Evolutionary conservation across 179 eudicot species (phyloP), one percentile per base, ranked within the genome.

Genomic region (Silene noctiflora): DNA sequence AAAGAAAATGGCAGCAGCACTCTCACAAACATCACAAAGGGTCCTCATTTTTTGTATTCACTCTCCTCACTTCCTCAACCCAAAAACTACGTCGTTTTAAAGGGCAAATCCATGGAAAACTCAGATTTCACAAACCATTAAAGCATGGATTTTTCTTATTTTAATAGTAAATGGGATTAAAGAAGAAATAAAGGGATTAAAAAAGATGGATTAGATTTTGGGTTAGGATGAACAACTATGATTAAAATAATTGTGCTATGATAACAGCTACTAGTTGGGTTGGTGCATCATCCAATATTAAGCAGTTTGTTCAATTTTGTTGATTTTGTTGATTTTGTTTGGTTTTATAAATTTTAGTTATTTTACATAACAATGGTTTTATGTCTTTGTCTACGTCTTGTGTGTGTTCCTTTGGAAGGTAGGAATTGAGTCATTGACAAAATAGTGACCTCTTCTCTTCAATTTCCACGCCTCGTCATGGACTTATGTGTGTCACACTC

Each of bases 11-110:
- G 97, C 98, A 21, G 91, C 95, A 56, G 98, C 98, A 79, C 88
- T 83, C 67, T 93, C 97, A 74, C 98, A 93, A 24, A 85, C 93
- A 71, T 93, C 98, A 75, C 98, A 93, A 21, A 93, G 82, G 12
- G 95, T 91, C 77, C 97, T 86, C 98, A 93, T 93, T 39, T 39
- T 11, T 39, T 39, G n/a, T n/a, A n/a, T 9, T 25, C 66, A 21
- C 25, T 14, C 29, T 12, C 27, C 21, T 5, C 25, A 4, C 59
- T 13, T 20, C 42, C 56, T 13, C 59, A 25, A 9, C 16, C 29
- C 53, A 35, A 24, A 22, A 66, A 39, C 35, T 22, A 71, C 39
- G 33, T 25, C 59, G 24, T 53, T 72, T 72, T 72, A 33, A 56
- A 24, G 61, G 39, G 16, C 25, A 72, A 58, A 55, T 55, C 61